Base-by-base conservation (phyloP, 768 basidiomycete species). In the Leccinum barrowsii region DNA sequence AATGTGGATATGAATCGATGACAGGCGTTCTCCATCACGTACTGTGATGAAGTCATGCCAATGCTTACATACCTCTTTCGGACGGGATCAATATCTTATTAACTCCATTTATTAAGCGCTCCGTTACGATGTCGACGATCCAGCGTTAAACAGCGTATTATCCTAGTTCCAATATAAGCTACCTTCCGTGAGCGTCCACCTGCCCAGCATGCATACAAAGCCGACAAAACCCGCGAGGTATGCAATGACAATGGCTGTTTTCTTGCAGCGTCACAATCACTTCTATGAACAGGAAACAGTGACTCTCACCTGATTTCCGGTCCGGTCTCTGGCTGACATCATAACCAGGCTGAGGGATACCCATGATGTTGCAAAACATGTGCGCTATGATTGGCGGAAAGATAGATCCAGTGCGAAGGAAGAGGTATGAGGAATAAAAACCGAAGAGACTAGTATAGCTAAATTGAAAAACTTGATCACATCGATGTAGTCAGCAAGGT, bases 361-460 rank as follows among this genome's bases (percentile, higher is more conserved):
- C 95, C 92, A 98, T 95, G 52, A 90, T 71, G 68, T 99, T 99
- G 78, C 97, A 98, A 69, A 94, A 96, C 1, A 89, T 75, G 68
- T 99, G 97, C 0, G 93, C 85, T 8, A 81, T 73, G 55, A 94
- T 80, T 2, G 94, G 78, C 1, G 94, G 88, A 30, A 88, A 72
- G 58, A 98, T 74, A 5, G 93, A 94, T 15, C 88, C 85, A 4
- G 94, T 94, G 51, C 90, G 85, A 7, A 96, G 78, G 74, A 94
- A 93, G 46, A 97, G 80, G 73, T 85, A 97, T 4, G 92, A 82
- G 22, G 85, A 87, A 73, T 89, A 90, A 72, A 87, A 90, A 4
- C 97, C 97, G 65, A 98, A 98, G 13, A 98, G 66, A 4, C 92
- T 94, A 7, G 97, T 99, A 73, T 98, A 99, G 4, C 78, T 68